Evolutionary conservation across 306 rosid genomes (phyloP), one percentile per base, ranked within the genome.

Genomic region (Oxytropis ochrocephala): DNA sequence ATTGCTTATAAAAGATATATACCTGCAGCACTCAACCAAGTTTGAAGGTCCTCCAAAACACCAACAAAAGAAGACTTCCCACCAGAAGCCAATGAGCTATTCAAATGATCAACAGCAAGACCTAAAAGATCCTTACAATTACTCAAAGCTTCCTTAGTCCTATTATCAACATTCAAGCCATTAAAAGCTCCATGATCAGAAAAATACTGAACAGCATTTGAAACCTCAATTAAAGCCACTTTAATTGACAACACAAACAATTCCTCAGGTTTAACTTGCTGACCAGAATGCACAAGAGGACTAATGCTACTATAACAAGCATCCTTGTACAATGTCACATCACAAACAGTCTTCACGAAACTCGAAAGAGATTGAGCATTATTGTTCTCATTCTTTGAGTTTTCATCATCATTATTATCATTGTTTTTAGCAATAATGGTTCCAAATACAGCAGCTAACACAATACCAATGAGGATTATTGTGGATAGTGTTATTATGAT

Each of bases 1-100:
- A 24, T 24, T 24, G 29, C 29, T 0, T 1, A 63, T 8, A 55
- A 27, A 46, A 33, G 9, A 0, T 14, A 12, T 8, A 11, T 75
- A 82, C 87, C 92, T 41, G 96, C 86, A 46, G 92, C 78, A 76
- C 89, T 89, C 44, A 89, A 70, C 98, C 96, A 87, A 5, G 98
- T 92, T 65, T 59, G 49, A 29, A 92, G 87, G 67, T 89, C 95
- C 8, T 85, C 95, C 52, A 80, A 41, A 10, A 61, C 83, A 12
- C 83, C 77, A 66, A 74, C 7, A 27, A 89, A 27, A 0, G 95
- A 83, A 76, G 80, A 79, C 1, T 50, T 61, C 5, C 56, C 67
- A 1, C 63, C 70, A 11, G 69, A 64, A 7, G 80, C 54, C 69
- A 89, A n/a, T 2, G 95, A 76, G 14, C 10, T 41, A 16, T 81